Evolutionary conservation across 2,329 filamentous ascomycete genomes (phyloP).

Genomic region (Cladosporium colombiae): DNA sequence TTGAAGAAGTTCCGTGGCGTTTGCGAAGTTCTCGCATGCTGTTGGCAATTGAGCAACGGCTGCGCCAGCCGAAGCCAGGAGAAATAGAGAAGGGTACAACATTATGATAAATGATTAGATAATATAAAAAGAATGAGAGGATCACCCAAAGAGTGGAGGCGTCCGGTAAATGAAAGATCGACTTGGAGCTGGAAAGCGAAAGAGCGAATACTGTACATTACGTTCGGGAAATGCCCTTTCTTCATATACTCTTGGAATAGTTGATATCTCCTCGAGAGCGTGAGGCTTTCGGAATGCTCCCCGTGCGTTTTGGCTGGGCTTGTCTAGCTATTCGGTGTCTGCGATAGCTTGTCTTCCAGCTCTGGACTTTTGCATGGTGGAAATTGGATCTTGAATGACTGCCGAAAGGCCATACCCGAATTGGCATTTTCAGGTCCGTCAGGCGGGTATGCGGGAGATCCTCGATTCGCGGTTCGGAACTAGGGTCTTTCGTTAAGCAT

Average conservation of each 20-base stretch:
- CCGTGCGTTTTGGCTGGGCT: background rate
- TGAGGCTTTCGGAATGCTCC: background rate
- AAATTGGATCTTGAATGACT: background rate
- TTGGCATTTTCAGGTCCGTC: background rate
- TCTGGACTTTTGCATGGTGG: slow-evolving; percentile 1
- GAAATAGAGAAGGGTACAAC: slow-evolving; percentile 1
- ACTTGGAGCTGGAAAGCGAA: background rate
- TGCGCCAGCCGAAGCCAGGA: slow-evolving; percentile 3
- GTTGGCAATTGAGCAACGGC: background rate
- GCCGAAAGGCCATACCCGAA: background rate
- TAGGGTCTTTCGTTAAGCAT: background rate
- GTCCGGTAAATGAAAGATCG: slow-evolving; percentile 1
- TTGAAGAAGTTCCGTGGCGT: background rate
- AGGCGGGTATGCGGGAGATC: background rate
- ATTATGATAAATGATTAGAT: background rate
- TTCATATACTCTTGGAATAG: background rate
- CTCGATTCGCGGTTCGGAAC: background rate
- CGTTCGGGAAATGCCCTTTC: background rate
- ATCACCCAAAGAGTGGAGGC: slow-evolving; percentile 9
- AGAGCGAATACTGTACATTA: background rate
- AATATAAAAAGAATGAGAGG: background rate
- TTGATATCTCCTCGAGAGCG: background rate
- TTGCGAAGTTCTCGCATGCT: background rate
- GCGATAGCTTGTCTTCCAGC: background rate
- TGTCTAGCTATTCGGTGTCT: background rate